These are phyloP conservation scores for Stachybotrys chartarum DNA, from an alignment of 2,329 filamentous ascomycete genomes.

Conservation along the genomic window DNA sequence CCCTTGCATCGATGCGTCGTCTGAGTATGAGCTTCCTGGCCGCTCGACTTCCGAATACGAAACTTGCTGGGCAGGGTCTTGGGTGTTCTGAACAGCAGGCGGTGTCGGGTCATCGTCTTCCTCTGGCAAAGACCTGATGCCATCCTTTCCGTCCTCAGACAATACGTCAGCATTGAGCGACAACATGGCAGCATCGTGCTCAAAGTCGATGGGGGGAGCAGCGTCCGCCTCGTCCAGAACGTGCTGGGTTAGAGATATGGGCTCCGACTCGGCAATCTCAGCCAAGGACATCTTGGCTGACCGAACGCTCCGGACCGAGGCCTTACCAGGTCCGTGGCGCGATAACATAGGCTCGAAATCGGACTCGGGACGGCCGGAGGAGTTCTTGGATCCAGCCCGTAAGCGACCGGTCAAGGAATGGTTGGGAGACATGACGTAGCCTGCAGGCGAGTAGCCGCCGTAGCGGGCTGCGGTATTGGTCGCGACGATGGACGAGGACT, in stretches of 20 bases:
- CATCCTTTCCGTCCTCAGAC: background rate
- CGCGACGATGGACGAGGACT: slow-evolving; percentile 58
- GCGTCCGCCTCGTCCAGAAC: slow-evolving; percentile 48
- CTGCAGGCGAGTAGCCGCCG: slow-evolving; percentile 63
- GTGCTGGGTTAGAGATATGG: slow-evolving; percentile 40
- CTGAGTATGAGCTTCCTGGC: slow-evolving; percentile 43
- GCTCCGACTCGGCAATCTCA: slow-evolving; percentile 51
- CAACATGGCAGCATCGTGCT: background rate
- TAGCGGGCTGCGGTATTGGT: slow-evolving; percentile 59
- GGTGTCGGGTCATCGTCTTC: background rate
- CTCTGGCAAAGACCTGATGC: background rate
- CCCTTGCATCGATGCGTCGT: slow-evolving; percentile 58
- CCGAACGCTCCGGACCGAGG: slow-evolving; percentile 42
- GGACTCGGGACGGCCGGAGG: slow-evolving; percentile 30
- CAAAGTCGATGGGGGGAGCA: slow-evolving; percentile 27
- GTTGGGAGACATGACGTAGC: slow-evolving; percentile 60
- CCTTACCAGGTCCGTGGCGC: slow-evolving; percentile 48
- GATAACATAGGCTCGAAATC: slow-evolving; percentile 34
- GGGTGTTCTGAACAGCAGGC: background rate
- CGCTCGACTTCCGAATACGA: slow-evolving; percentile 11
- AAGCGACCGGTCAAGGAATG: slow-evolving; percentile 52
- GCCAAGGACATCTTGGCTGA: slow-evolving; percentile 45
- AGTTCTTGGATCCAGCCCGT: slow-evolving; percentile 48
- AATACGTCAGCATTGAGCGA: background rate
- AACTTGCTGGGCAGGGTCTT: slow-evolving; percentile 11